Evolutionary conservation across 305 asterid genomes (phyloP).

Genomic region (Ilex paraguariensis): DNA sequence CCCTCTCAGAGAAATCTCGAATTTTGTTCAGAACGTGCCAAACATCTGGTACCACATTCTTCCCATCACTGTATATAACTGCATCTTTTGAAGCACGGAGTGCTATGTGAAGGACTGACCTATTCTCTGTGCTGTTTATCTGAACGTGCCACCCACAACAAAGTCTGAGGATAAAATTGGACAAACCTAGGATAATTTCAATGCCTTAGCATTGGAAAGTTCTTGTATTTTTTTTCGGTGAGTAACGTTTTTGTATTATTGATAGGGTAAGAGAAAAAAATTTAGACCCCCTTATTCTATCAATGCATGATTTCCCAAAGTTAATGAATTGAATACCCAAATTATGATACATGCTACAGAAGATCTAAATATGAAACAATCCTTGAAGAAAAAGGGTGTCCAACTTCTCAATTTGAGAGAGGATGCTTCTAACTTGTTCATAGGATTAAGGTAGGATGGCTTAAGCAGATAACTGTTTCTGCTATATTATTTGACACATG

Average conservation of each 20-base stretch:
- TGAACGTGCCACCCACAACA: conserved; percentile 23
- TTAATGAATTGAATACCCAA: too few species aligned
- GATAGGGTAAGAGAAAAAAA: too few species aligned
- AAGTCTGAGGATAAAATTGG: conserved; percentile 9
- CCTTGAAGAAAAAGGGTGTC: conserved; percentile 10
- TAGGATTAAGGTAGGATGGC: too few species aligned
- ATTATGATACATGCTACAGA: background rate
- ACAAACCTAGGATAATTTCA: background rate
- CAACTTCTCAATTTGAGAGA: background rate
- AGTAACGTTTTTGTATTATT: too few species aligned
- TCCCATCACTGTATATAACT: conserved; percentile 78
- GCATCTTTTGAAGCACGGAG: conserved; percentile 92
- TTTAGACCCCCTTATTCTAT: too few species aligned
- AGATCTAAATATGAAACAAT: conserved; percentile 1
- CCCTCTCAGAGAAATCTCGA: conserved; percentile 76
- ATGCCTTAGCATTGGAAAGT: background rate
- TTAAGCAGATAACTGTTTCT: too few species aligned
- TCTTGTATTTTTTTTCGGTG: too few species aligned
- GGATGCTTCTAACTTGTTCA: background rate
- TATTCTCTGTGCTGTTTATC: conserved; percentile 93
- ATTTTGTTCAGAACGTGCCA: conserved; percentile 98
- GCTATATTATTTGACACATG: too few species aligned
- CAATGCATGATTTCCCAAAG: too few species aligned
- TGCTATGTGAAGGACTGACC: conserved; percentile 95
- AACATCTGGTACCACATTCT: conserved; percentile 96